Evolutionary conservation across 192 early-diverging fungal species (phyloP), one percentile per base, ranked within the genome.

Genomic region (Globomyces pollinis-pini): DNA sequence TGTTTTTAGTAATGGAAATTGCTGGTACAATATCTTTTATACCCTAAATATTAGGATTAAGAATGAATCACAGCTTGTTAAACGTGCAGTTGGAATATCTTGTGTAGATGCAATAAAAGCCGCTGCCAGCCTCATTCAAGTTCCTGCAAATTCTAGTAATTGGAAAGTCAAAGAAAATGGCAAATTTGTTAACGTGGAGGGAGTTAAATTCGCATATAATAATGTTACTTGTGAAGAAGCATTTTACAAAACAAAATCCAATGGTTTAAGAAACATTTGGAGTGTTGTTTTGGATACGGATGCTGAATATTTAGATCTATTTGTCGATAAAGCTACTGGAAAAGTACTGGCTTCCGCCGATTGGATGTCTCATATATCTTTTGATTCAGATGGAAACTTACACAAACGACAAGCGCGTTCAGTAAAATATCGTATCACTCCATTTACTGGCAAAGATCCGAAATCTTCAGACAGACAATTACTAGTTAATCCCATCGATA

Each of bases 401-500:
- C 21, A 38, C 7, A 55, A 34, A 24, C 52, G 52, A 4, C 20
- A 11, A 15, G 31, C 16, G 21, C 4, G 16, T n/a, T 5, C 52
- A 1, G 29, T 31, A 55, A 4, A 39, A 30, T 57, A 43, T 18
- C 6, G 29, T 33, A 38, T 23, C 4, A 12, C 39, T 39, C 55
- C 38, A n/a, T 30, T 57, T 3, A 38, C 36, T 21, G 55, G 16
- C 9, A 21, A 39, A 2, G 32, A 57, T 18, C 31, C 31, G n/a
- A 44, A 15, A 28, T 39, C 28, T 23, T 30, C 26, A 6, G 16
- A 34, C 7, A 34, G 12, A 39, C 7, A 4, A 7, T n/a, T 33
- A 5, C 30, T 64, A 2, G 38, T 21, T 6, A 57, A 64, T 32
- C 62, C 62, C 3, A 41, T 41, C n/a, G 47, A 64, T 36, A 35